Base-by-base conservation (phyloP, 2,329 filamentous ascomycete species). In the Alternaria triticina region DNA sequence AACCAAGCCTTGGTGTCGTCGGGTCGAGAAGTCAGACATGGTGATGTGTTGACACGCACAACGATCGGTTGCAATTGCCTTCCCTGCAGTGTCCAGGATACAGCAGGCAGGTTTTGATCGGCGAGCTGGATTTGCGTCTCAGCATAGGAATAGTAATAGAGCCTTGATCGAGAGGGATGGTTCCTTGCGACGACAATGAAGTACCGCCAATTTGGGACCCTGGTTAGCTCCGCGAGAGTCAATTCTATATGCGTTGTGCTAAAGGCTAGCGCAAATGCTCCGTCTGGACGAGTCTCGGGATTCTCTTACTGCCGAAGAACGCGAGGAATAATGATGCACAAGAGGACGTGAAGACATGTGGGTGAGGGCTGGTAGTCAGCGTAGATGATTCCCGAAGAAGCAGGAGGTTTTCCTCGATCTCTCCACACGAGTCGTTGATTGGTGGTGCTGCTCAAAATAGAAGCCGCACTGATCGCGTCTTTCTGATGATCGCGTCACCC, bases 371-470 rank as follows among this genome's bases (percentile, higher is more conserved):
- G 57, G 58, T 22, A 61, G 61, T 59, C 58, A 55, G 45, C 20
- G 57, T 64, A 22, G 22, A 58, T 52, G 58, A 20, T 12, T 52
- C 65, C 61, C 30, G 54, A 70, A 69, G 54, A 25, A 62, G 67
- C 51, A 73, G 58, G 66, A 66, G 69, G 55, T 60, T 59, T 58
- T 50, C 44, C 36, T 49, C 36, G 43, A 47, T 57, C 47, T 57
- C 46, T 49, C 56, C 28, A 45, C 17, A 36, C n/a, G 27, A 15
- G 56, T 28, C 30, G 56, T 50, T 62, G 61, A 62, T 68, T 66
- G 66, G 70, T 54, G 45, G 36, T 54, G 49, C 56, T n/a, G 62
- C 59, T 63, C 59, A 72, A 69, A 73, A 70, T 70, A 73, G 68
- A 58, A 56, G 61, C 51, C 40, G 54, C 43, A 52, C 49, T 56